phyloP scores from a whole-genome alignment of 768 basidiomycete species.

The Heimioporus sp. region DNA sequence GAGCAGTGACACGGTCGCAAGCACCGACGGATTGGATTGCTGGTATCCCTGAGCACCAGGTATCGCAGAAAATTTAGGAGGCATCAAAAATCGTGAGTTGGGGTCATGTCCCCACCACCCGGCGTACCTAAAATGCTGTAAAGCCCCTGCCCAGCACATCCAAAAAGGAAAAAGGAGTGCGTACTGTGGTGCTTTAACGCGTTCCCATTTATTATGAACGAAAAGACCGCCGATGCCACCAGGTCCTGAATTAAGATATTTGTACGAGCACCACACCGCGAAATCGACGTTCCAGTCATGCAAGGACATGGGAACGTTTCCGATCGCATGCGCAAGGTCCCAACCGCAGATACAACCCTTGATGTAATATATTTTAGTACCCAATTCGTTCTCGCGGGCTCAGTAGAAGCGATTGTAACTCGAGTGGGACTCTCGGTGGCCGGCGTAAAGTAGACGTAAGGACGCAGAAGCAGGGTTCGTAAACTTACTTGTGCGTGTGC shows the following conservation, averaged over 20 bases:
- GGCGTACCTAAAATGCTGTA: conserved; percentile 56
- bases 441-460: conserved; percentile 25
- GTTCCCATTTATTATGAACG: conserved; percentile 81
- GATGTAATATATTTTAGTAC: conserved; percentile 12
- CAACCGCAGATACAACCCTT: conserved; percentile 94
- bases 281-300: conserved; percentile 97
- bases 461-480: conserved; percentile 14
- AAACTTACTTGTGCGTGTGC: conserved; percentile 74
- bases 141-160: conserved; percentile 7
- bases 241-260: conserved; percentile 95
- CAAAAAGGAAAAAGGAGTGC: conserved; percentile 21
- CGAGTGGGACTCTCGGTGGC: conserved; percentile 6
- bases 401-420: conserved; percentile 7
- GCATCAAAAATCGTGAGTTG: conserved; percentile 88
- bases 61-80: conserved; percentile 76
- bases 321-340: conserved; percentile 95
- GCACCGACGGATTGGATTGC: conserved; percentile 89
- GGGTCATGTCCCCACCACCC: conserved; percentile 99
- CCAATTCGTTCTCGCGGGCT: conserved; percentile 5
- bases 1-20: conserved; percentile 75
- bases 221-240: conserved; percentile 97
- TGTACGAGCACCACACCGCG: conserved; percentile 99
- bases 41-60: conserved; percentile 94
- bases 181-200: conserved; percentile 60
- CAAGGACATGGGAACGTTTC: conserved; percentile 86